Conservation (phyloP, 2,329 filamentous ascomycete genomes). For the Penicillium janthinellum region DNA sequence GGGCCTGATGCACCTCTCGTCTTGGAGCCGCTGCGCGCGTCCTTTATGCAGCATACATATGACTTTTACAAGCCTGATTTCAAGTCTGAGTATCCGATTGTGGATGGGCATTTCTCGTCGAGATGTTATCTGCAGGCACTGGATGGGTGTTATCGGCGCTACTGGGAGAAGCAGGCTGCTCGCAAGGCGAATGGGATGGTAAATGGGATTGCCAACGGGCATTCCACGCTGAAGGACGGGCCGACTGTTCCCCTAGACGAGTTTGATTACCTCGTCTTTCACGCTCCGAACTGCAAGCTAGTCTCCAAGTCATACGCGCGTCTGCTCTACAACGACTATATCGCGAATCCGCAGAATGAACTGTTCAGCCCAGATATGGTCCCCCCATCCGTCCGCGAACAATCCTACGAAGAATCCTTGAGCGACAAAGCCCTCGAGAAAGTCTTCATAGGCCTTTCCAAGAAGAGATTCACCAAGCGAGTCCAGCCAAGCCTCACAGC, state of each 20-base stretch:
- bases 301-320: constrained; percentile 86
- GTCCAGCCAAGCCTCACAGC: constrained; percentile 73
- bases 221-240: constrained; percentile 46
- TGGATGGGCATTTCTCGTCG: constrained; percentile 81
- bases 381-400: constrained; percentile 63
- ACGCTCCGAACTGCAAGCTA: constrained; percentile 83
- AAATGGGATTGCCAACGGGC: constrained; percentile 49
- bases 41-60: constrained; percentile 81
- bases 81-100: constrained; percentile 82
- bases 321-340: constrained; percentile 82
- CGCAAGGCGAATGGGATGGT: constrained; percentile 52
- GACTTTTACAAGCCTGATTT: constrained; percentile 91
- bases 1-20: constrained; percentile 76
- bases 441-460: constrained; percentile 79
- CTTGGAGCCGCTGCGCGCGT: constrained; percentile 74
- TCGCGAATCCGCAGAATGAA: constrained; percentile 60
- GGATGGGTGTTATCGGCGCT: constrained; percentile 78
- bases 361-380: neutral
- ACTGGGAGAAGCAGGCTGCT: constrained; percentile 65
- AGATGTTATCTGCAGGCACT: constrained; percentile 80
- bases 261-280: constrained; percentile 83
- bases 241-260: constrained; percentile 64
- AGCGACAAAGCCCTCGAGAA: constrained; percentile 83
- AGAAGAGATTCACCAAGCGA: constrained; percentile 80
- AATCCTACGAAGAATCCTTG: constrained; percentile 77